Conservation (phyloP, 75 land plant genomes). For the Pseudotsuga menziesii region DNA sequence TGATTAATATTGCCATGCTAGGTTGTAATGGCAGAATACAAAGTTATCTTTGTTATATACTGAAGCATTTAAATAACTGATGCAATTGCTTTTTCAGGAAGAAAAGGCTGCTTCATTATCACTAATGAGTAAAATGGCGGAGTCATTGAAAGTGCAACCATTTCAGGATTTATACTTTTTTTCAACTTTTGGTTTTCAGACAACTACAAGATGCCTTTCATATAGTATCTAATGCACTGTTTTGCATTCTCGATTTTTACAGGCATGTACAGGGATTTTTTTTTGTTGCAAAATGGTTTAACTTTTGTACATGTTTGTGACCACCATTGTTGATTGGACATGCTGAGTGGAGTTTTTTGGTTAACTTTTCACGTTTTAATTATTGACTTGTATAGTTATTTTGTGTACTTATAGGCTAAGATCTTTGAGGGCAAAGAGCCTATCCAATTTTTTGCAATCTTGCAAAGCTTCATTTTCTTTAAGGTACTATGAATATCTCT, state of each 20-base stretch:
- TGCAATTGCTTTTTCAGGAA: conserved; percentile 34
- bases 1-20: background rate
- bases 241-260: background rate
- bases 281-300: background rate
- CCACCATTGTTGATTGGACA: background rate
- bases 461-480: conserved; percentile 46
- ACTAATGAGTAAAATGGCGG: conserved; percentile 56
- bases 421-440: conserved; percentile 74
- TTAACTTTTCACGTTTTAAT: background rate
- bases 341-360: background rate
- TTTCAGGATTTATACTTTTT: conserved; percentile 47
- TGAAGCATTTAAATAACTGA: background rate
- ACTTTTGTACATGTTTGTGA: background rate
- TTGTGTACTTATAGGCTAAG: conserved; percentile 32
- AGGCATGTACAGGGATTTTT: background rate
- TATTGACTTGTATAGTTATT: conserved; percentile 6
- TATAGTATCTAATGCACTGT: background rate
- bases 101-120: conserved; percentile 55
- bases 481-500: conserved; percentile 31
- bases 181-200: background rate
- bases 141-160: conserved; percentile 59
- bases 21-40: background rate
- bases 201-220: background rate
- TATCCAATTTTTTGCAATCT: conserved; percentile 52
- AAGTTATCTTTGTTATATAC: background rate